Conservation (phyloP, 2,329 filamentous ascomycete species). For the Fusarium globosum region DNA sequence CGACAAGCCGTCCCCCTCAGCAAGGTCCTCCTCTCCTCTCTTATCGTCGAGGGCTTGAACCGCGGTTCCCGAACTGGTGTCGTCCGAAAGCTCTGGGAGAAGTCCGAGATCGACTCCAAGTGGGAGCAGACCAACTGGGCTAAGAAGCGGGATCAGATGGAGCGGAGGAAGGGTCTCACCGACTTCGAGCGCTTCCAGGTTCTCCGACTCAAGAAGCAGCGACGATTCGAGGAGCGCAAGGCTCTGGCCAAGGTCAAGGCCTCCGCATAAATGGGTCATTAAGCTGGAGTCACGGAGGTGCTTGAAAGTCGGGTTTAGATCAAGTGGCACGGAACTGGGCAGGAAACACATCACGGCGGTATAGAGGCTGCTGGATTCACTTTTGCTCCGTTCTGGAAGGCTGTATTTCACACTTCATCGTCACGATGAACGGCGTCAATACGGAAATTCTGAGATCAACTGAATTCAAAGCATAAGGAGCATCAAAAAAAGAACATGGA, state of each 20-base stretch:
- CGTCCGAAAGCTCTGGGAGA: constrained; percentile 91
- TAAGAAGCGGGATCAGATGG: constrained; percentile 88
- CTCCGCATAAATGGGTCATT: constrained; percentile 71
- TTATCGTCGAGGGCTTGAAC: constrained; percentile 87
- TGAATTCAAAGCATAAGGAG: constrained; percentile 53
- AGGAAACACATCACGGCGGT: constrained; percentile 52
- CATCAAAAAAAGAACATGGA: constrained; percentile 45
- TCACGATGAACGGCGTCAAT: constrained; percentile 74
- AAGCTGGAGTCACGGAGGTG: constrained; percentile 49
- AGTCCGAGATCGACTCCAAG: constrained; percentile 90
- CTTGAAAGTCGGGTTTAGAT: constrained; percentile 53
- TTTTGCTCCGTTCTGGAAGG: constrained; percentile 68
- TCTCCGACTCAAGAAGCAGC: constrained; percentile 98
- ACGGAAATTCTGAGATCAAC: constrained; percentile 66
- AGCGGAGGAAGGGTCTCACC: constrained; percentile 89
- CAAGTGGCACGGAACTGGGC: constrained; percentile 51
- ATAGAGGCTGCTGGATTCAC: constrained; percentile 68
- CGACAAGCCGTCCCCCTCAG: constrained; percentile 87
- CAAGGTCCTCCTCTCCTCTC: constrained; percentile 87
- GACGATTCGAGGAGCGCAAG: constrained; percentile 98
- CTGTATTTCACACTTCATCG: constrained; percentile 72
- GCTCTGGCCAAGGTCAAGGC: constrained; percentile 92
- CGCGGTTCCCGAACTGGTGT: constrained; percentile 84
- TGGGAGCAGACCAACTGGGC: constrained; percentile 93
- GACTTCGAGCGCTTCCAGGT: constrained; percentile 99